A percentile compares a stretch with the other conserved stretches of the same genome.
Conservation (phyloP, 75 land plant species). For the Pinus tabuliformis region DNA sequence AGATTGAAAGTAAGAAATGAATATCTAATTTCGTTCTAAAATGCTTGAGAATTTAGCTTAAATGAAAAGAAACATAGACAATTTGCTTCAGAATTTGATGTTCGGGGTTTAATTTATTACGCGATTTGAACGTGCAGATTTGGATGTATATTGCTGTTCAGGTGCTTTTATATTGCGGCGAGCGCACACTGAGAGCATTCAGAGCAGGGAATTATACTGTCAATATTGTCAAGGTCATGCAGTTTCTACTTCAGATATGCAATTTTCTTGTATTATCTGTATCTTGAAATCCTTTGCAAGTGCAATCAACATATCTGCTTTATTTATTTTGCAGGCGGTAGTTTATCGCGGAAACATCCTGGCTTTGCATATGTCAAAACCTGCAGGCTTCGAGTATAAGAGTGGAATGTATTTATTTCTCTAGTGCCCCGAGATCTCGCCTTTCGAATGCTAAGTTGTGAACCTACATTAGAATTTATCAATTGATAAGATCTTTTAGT, state of each 20-base stretch:
- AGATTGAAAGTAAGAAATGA: not conserved
- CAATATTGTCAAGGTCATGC: slow-evolving; percentile 25
- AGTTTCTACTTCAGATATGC: not conserved
- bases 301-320: not conserved
- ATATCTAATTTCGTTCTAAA: not conserved
- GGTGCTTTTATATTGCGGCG: slow-evolving; percentile 21
- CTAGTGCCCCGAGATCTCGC: slow-evolving; percentile 62
- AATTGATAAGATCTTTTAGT: not conserved
- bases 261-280: not conserved
- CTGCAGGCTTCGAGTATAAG: slow-evolving; percentile 59
- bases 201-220: slow-evolving; percentile 22
- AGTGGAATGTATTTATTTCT: slow-evolving; percentile 82
- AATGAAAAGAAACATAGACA: not conserved
- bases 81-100: not conserved
- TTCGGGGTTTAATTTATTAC: not conserved
- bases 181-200: slow-evolving; percentile 16
- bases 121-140: slow-evolving; percentile 9
- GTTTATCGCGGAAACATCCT: slow-evolving; percentile 68
- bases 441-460: slow-evolving; percentile 69
- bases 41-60: too few relatives aligned
- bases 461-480: not conserved
- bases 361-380: slow-evolving; percentile 72
- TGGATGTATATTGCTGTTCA: slow-evolving; percentile 30
- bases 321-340: slow-evolving; percentile 35
- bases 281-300: not conserved